Evolutionary conservation across 208 protist genomes (phyloP).

Genomic region (Leishmania tropica): DNA sequence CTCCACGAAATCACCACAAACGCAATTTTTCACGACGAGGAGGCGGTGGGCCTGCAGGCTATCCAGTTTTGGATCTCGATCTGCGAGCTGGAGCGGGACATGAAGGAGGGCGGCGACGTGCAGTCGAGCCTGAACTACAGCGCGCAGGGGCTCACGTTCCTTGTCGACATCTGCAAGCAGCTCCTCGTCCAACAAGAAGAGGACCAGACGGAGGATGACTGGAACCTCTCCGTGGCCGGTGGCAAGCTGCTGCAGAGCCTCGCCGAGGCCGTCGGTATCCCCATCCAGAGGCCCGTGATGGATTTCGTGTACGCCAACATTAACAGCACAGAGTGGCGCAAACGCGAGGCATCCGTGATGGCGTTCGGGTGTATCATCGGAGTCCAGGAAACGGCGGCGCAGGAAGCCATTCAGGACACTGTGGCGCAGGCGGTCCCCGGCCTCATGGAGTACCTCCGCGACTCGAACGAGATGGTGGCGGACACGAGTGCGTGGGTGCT

Average conservation of each 20-base stretch:
- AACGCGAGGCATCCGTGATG: slow-evolving; percentile 95
- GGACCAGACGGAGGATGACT: slow-evolving; percentile 92
- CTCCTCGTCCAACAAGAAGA: slow-evolving; percentile 94
- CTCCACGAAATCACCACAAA: slow-evolving; percentile 90
- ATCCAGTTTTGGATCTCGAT: slow-evolving; percentile 98
- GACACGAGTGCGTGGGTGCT: slow-evolving; percentile 96
- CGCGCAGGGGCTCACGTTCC: slow-evolving; percentile 66
- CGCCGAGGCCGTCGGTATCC: slow-evolving; percentile 68
- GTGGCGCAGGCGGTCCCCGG: slow-evolving; percentile 89
- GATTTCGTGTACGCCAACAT: slow-evolving; percentile 95
- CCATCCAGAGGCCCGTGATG: slow-evolving; percentile 89
- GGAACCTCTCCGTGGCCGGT: slow-evolving; percentile 94
- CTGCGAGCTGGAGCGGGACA: slow-evolving; percentile 94
- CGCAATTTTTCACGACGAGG: slow-evolving; percentile 92
- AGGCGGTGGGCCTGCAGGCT: slow-evolving; percentile 93
- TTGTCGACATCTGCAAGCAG: slow-evolving; percentile 89
- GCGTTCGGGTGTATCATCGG: slow-evolving; percentile 97
- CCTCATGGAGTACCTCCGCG: slow-evolving; percentile 88
- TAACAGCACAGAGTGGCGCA: slow-evolving; percentile 90
- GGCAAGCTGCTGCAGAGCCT: slow-evolving; percentile 92
- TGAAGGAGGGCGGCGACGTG: slow-evolving; percentile 66
- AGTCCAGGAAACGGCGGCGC: slow-evolving; percentile 70
- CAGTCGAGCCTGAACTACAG: slow-evolving; percentile 82
- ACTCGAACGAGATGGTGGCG: slow-evolving; percentile 82
- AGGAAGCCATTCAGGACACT: slow-evolving; percentile 79